Evolutionary conservation across 179 eudicot genomes (phyloP), one percentile per base, ranked within the genome.

Genomic region (Silene coronaria): DNA sequence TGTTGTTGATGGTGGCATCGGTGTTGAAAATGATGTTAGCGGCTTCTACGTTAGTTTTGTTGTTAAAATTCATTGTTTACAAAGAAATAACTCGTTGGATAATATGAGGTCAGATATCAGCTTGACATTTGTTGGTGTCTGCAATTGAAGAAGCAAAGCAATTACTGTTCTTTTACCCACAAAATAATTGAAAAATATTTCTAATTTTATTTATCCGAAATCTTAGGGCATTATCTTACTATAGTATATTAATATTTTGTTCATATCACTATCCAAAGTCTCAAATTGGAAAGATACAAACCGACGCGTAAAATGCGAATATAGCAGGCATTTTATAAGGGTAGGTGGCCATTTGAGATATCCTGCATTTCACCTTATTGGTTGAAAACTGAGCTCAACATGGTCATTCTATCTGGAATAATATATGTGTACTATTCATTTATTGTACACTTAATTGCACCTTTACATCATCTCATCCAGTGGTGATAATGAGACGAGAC

Each of bases 91-190:
- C 60, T 22, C 5, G 21, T 59, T 60, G 64, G 24, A 60, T 60
- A 21, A 51, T 60, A 22, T 60, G 5, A 60, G 32, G 66, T 61
- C n/a, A 21, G 11, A 58, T 21, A 8, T 19, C 26, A n/a, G 24
- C 26, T 5, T 61, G 66, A 13, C 27, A 61, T 11, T 24, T 68
- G 42, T 68, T 68, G n/a, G 19, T 68, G 72, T 68, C 30, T 19
- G 51, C 36, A 21, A 67, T 34, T 36, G 14, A 67, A 67, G 38
- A 32, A 17, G 32, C 72, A 38, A 68, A 68, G 72, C n/a, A 42
- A 38, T 67, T 21, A 10, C 55, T 65, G 22, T 1, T 65, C 46
- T 65, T 27, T 30, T 21, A 59, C 10, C 13, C 64, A 5, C 27
- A 9, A 59, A 59, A 59, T 21, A 23, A 59, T 59, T 8, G 28